phyloP scores from a whole-genome alignment of 2,329 filamentous ascomycete genomes.

The Tolypocladium guangdongense region DNA sequence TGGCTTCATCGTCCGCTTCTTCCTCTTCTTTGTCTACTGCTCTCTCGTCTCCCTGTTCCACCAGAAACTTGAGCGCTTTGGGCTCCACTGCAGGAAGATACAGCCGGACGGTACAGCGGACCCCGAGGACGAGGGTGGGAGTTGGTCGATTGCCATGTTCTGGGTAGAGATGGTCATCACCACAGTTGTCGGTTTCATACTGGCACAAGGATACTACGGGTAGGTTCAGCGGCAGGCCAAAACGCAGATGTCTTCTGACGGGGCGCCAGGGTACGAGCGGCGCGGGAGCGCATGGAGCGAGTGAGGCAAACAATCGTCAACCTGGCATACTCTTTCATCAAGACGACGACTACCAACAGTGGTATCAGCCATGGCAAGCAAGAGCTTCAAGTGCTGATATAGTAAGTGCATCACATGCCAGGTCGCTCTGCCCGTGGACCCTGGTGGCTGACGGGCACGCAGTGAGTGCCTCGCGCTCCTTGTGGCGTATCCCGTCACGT shows the following conservation, averaged over 20 bases:
- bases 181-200: constrained; percentile 5
- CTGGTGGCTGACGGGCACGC: constrained; percentile 1
- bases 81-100: constrained; percentile 1
- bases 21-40: constrained; percentile 5
- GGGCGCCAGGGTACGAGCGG: constrained; percentile 5
- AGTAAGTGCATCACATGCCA: constrained; percentile 7
- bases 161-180: constrained; percentile 7
- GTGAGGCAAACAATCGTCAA: constrained; percentile 7
- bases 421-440: no score
- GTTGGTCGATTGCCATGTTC: background rate
- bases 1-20: constrained; percentile 2
- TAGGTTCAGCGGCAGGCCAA: constrained; percentile 1
- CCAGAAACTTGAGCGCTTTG: constrained; percentile 1
- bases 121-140: background rate
- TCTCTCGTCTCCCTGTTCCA: constrained; percentile 5
- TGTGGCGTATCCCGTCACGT: constrained; percentile 13
- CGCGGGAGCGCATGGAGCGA: constrained; percentile 13
- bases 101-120: background rate
- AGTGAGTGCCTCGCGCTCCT: constrained; percentile 17
- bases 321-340: constrained; percentile 12
- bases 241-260: background rate
- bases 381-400: constrained; percentile 10
- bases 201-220: constrained; percentile 12
- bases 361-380: background rate
- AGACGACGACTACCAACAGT: constrained; percentile 4